Percentiles rank a stretch among this genome's conserved stretches.
These are phyloP conservation scores for Pichia gijzeniarum DNA, from an alignment of 805 yeast genomes.

Conservation along the genomic window DNA sequence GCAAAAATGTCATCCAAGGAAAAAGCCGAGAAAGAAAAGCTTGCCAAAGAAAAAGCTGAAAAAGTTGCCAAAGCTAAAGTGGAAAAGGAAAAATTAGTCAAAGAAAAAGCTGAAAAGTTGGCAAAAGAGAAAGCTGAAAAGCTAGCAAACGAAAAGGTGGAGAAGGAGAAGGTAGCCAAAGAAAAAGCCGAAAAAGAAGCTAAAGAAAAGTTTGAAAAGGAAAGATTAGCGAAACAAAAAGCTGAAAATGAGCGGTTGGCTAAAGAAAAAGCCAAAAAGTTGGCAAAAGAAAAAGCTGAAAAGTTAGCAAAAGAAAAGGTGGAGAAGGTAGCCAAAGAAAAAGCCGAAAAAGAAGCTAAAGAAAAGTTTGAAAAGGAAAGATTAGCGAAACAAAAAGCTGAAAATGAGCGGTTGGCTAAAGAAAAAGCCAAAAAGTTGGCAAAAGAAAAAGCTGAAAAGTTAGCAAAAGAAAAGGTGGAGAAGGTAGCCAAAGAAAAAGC, in stretches of 20 bases:
- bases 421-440: too few species aligned
- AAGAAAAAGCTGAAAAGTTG: not conserved
- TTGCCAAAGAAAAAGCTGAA: not conserved
- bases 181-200: not conserved
- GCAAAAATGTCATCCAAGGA: not conserved
- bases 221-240: too few species aligned
- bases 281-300: not conserved
- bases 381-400: not conserved
- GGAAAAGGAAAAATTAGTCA: not conserved
- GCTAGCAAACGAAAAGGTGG: not conserved
- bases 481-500: constrained; percentile 6
- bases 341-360: not conserved
- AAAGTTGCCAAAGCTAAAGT: not conserved
- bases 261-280: constrained; percentile 1
- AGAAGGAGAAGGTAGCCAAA: not conserved
- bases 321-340: constrained; percentile 2
- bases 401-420: not conserved
- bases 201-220: not conserved
- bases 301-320: too few species aligned
- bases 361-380: not conserved
- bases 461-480: not conserved
- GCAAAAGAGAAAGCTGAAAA: not conserved
- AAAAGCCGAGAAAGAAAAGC: not conserved
- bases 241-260: not conserved
- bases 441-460: not conserved